Evolutionary conservation across 495 filamentous ascomycete genomes (phyloP), one percentile per base, ranked within the genome.

Genomic region (Emericellopsis terricola): DNA sequence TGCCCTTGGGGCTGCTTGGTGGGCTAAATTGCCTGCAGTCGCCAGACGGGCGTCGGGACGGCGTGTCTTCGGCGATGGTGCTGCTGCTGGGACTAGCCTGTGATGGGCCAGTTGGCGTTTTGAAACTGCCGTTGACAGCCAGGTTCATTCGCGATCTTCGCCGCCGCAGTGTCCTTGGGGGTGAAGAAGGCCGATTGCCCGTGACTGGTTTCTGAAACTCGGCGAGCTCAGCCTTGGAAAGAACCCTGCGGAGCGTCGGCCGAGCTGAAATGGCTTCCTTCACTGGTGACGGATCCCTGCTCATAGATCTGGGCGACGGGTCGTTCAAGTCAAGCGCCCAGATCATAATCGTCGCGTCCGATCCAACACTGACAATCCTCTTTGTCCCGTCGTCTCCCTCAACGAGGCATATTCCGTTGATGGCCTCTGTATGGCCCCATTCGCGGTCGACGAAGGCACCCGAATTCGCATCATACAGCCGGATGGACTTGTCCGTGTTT

Each of bases 341-440:
- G 15, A 84, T 73, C 78, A 89, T 89, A 35, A 89, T 72, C 2
- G 81, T 78, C 14, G 81, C 81, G 50, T 92, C 83, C 13, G 79
- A 71, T 13, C 82, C 83, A 19, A 79, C 76, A 39, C 75, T 84
- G 26, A 89, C 64, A 29, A 87, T 49, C 31, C 56, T 72, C 17
- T 65, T 57, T 23, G 55, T 59, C 3, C 53, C 47, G 7, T 69
- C 56, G 1, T 64, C 53, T 3, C 57, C 57, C 41, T 82, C 77
- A 3, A 92, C 43, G 9, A 94, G 50, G n/a, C 72, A 62, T 24
- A 86, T 66, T 47, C 78, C 85, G 28, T 81, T 89, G 28, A 96
- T 76, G 28, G 83, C 78, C 47, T 92, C 85, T 0, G 82, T 91
- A 47, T 97, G 89, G 10, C 89, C 91, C 65, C 83, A 93, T 52